Base-by-base conservation (phyloP, 2,329 filamentous ascomycete genomes). In the Aciculosporium take region DNA sequence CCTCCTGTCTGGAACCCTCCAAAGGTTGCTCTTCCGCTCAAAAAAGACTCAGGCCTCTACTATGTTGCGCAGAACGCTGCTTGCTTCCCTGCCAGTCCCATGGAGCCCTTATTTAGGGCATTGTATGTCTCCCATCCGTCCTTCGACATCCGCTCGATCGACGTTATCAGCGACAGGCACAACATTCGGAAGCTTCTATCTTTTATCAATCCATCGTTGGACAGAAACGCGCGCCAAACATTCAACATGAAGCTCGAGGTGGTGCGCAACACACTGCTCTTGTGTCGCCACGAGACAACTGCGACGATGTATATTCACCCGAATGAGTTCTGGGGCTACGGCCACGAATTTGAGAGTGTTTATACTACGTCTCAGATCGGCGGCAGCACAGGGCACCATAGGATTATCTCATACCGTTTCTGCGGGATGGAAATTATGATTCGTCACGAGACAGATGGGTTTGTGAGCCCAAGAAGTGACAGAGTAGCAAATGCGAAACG, bases 131-230 rank as follows among this genome's bases (percentile, higher is more conserved):
- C 49, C 6, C 35, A 65, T 18, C 63, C 66, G 9, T 51, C 52
- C 0, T 65, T 65, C 37, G 55, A 68, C 39, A 51, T 69, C 13
- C 23, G 47, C 20, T 31, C 49, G 0, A 46, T 64, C 36, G 61
- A 69, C 46, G 42, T 71, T 9, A 54, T 71, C 17, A 65, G 60
- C 3, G 67, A 70, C 46, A 53, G 65, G 24, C 68, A 67, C 51
- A 69, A 65, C 39, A 59, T 71, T 39, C 63, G 66, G 24, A 71
- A 71, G 49, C 62, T 71, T 17, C 55, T 71, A 1, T 55, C 56
- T 2, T 68, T 71, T 44, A 45, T 68, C 37, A 52, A 61, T 27
- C 56, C 57, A 1, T 39, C 15, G 6, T 44, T 49, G 2, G 41
- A 34, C 20, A 52, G 42, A 31, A 45, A 55, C 25, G 44, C 47